Evolutionary conservation across 495 filamentous ascomycete genomes (phyloP), one percentile per base, ranked within the genome.

Genomic region (Podospora pseudocomata): DNA sequence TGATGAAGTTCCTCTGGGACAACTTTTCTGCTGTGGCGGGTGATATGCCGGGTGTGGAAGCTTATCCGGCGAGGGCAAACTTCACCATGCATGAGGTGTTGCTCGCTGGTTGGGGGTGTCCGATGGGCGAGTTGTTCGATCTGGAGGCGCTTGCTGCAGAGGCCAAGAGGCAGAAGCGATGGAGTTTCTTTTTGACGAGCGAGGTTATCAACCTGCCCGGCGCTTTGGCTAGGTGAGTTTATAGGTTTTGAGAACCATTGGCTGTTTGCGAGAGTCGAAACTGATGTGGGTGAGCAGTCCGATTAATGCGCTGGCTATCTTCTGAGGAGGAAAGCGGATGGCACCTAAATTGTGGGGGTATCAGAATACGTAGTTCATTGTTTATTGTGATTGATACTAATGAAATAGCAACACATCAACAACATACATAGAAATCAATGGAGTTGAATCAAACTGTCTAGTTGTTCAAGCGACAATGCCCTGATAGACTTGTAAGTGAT

Each of bases 21-120:
- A 68, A 78, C 66, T 86, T 86, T 68, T 67, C 80, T 5, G 85
- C 85, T 23, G 83, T 86, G 7, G 84, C 80, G 3, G 85, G 85
- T 20, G 85, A 87, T 73, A 79, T 81, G 68, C 83, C 84, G 18
- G 78, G 80, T 0, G 82, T 86, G 65, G 85, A 87, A 68, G 71
- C 71, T 55, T 79, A 77, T 74, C 81, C 81, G 7, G 65, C 75
- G 3, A 65, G 60, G 1, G 26, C 70, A 9, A 28, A 57, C 20
- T 74, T 69, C 67, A 64, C 71, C 1, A 65, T 85, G 39, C 83
- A 85, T 68, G 80, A 84, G 71, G 73, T 82, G 4, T 73, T 84
- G 49, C 75, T 85, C 13, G 70, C 80, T 0, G 82, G 83, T 7
- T 85, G 82, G 83, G 81, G 83, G 0, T 79, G 77, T 59, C 82